These are phyloP conservation scores for Eutrema heterophyllum DNA, from an alignment of 345 rosid species.

Conservation along the genomic window DNA sequence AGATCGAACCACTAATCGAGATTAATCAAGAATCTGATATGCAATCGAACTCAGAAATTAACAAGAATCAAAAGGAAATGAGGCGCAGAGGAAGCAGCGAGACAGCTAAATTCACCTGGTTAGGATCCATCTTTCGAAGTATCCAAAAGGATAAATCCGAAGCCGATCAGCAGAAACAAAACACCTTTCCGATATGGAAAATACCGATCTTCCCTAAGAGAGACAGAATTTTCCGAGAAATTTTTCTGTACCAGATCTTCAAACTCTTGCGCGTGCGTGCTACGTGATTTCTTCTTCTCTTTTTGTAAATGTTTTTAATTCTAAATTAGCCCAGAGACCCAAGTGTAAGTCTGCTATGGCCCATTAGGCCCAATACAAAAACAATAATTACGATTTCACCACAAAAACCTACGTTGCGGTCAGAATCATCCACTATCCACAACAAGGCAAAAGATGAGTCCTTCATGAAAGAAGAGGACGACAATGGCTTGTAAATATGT, in stretches of 20 bases:
- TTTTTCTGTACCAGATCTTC: slow-evolving; percentile 25
- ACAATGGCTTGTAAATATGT: slow-evolving; percentile 29
- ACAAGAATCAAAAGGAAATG: not conserved
- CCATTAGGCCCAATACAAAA: slow-evolving; percentile 4
- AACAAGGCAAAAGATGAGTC: not conserved
- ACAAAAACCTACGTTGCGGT: not conserved
- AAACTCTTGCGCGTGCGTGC: slow-evolving; percentile 23
- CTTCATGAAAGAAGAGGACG: slow-evolving; percentile 29
- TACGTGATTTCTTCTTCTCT: slow-evolving; percentile 17
- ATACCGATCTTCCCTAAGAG: not conserved
- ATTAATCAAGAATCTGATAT: not conserved
- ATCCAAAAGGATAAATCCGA: slow-evolving; percentile 14
- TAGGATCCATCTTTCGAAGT: slow-evolving; percentile 29
- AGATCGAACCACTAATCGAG: slow-evolving; percentile 12
- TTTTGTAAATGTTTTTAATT: not conserved
- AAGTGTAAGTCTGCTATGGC: not conserved
- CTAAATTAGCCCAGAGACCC: not conserved
- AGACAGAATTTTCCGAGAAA: slow-evolving; percentile 25
- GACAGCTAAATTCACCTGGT: slow-evolving; percentile 25
- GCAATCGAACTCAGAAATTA: slow-evolving; percentile 18
- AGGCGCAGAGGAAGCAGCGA: not conserved
- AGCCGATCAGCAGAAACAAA: slow-evolving; percentile 11
- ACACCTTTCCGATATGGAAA: not conserved
- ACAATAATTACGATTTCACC: not conserved
- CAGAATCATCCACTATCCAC: slow-evolving; percentile 22